phyloP scores from a whole-genome alignment of 805 yeast species.

The Myxozyma sirexii region DNA sequence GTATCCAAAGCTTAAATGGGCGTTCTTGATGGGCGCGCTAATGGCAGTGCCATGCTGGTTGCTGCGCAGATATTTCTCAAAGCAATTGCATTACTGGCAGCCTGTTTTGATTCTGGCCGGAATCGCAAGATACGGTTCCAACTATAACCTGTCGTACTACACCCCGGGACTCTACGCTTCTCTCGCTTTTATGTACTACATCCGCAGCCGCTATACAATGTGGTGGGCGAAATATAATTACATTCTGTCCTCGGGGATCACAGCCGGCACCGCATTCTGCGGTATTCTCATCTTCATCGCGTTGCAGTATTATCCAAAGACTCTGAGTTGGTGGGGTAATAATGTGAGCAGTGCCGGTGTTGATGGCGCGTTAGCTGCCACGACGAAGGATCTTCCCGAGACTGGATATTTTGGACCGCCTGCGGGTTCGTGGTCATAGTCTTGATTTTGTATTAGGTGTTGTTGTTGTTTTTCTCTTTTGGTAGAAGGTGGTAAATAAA shows the following conservation, averaged over 20 bases:
- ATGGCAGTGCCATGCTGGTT: no score
- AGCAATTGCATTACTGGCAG: slow-evolving; percentile 51
- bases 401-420: slow-evolving; percentile 19
- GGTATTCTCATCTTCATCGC: slow-evolving; percentile 60
- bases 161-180: slow-evolving; percentile 70
- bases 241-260: slow-evolving; percentile 63
- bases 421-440: slow-evolving; percentile 17
- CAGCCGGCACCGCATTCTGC: slow-evolving; percentile 66
- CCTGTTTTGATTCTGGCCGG: slow-evolving; percentile 64
- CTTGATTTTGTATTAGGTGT: background rate
- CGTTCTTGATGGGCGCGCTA: slow-evolving; percentile 61
- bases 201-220: slow-evolving; percentile 55
- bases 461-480: background rate
- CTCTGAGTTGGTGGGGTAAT: slow-evolving; percentile 69
- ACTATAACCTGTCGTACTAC: slow-evolving; percentile 73
- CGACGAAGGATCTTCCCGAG: slow-evolving; percentile 6
- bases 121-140: slow-evolving; percentile 25
- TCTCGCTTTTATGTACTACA: slow-evolving; percentile 56
- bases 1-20: slow-evolving; percentile 58
- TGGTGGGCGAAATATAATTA: slow-evolving; percentile 82
- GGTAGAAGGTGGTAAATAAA: background rate
- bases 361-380: slow-evolving; percentile 21
- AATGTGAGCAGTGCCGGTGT: slow-evolving; percentile 30
- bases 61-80: slow-evolving; percentile 2
- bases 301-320: slow-evolving; percentile 47